These are phyloP conservation scores for Fusarium virguliforme DNA, from an alignment of 2,329 filamentous ascomycete genomes.

Conservation along the genomic window DNA sequence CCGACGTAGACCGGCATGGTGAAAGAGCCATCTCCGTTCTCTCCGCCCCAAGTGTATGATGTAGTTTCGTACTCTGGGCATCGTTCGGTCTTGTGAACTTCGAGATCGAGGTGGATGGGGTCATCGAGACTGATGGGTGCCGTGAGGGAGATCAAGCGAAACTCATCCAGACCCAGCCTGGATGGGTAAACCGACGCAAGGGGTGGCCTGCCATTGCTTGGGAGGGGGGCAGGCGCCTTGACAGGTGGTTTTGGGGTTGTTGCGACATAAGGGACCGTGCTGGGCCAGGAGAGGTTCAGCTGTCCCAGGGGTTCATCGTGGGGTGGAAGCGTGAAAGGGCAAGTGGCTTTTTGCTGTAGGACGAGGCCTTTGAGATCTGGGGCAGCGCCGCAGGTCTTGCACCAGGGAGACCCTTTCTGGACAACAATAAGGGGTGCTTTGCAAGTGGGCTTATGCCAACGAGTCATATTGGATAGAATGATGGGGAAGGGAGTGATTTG, in stretches of 20 bases:
- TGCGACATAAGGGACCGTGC: background rate
- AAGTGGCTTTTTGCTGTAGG: fast-evolving
- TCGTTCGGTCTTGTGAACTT: background rate
- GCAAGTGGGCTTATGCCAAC: conserved; percentile 9
- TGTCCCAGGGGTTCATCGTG: background rate
- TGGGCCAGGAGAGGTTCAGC: background rate
- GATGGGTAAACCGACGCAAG: background rate
- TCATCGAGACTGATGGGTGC: background rate
- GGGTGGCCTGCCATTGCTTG: background rate
- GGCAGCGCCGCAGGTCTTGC: background rate
- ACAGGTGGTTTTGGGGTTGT: background rate
- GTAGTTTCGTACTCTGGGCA: background rate
- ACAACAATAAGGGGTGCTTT: background rate
- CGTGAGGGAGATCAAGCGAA: fast-evolving
- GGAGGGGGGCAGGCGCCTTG: fast-evolving
- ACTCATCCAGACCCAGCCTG: background rate
- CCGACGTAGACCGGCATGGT: background rate
- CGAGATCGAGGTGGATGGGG: background rate
- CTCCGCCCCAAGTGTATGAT: background rate
- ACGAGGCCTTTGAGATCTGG: background rate
- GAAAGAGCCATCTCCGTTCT: background rate
- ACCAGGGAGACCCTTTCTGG: background rate
- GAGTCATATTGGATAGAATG: background rate
- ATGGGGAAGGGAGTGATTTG: background rate
- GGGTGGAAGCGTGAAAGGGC: fast-evolving